These are phyloP conservation scores for Chalciporus sphaerocephalus DNA, from an alignment of 768 basidiomycete genomes.

Conservation along the genomic window DNA sequence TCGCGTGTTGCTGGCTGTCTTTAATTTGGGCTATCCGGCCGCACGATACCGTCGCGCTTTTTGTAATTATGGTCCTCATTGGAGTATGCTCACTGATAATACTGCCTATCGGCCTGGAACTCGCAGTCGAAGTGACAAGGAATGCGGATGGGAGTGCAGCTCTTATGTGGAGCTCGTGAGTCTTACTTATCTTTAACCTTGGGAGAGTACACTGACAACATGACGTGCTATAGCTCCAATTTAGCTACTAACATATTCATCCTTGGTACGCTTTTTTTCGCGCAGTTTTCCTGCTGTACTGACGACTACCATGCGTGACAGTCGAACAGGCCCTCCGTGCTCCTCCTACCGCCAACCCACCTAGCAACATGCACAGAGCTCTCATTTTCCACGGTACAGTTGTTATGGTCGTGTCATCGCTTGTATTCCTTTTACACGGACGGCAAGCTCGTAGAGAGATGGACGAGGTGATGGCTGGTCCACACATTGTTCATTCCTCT, in stretches of 20 bases:
- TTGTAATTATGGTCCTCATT: constrained; percentile 62
- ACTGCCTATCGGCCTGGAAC: constrained; percentile 72
- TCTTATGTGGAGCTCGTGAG: constrained; percentile 70
- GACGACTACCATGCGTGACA: constrained; percentile 25
- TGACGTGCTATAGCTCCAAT: constrained; percentile 49
- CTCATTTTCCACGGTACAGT: constrained; percentile 63
- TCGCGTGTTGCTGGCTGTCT: constrained; percentile 62
- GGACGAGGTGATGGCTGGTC: constrained; percentile 50
- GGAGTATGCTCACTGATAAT: constrained; percentile 63
- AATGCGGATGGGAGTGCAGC: constrained; percentile 77
- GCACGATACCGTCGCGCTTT: constrained; percentile 56
- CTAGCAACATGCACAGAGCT: constrained; percentile 65
- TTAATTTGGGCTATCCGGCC: constrained; percentile 77
- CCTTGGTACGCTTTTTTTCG: constrained; percentile 43
- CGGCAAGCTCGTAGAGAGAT: constrained; percentile 56
- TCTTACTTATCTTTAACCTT: constrained; percentile 6
- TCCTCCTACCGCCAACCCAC: constrained; percentile 59
- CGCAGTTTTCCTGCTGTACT: constrained; percentile 25
- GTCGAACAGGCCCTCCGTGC: constrained; percentile 68
- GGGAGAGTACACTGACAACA: background rate
- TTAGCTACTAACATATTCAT: constrained; percentile 58
- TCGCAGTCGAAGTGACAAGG: constrained; percentile 74
- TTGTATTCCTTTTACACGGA: constrained; percentile 53
- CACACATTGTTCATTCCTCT: background rate
- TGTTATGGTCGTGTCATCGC: constrained; percentile 35